Base-by-base conservation (phyloP, 306 rosid species). In the Rubus parviflorus region DNA sequence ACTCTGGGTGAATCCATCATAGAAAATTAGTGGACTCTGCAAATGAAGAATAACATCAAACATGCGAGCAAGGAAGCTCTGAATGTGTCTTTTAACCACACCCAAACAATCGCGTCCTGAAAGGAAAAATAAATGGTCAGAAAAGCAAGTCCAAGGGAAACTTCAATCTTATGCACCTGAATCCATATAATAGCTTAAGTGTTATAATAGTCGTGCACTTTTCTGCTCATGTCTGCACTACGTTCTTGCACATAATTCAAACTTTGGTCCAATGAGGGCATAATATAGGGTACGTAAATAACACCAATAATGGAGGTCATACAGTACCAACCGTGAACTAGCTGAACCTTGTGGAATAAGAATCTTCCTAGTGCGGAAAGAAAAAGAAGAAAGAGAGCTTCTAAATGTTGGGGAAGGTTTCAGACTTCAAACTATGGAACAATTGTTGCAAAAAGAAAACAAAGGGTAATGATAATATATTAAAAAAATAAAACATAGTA, bases 31-130 rank as follows among this genome's bases (percentile, higher is more conserved):
- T 4, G 89, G 95, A 88, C 83, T 85, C 82, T 83, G 92, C 81
- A 94, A 81, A 84, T 94, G 97, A 77, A 84, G 85, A 82, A 94
- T 88, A 54, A 94, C 82, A 83, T 83, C 90, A 87, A 87, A 90
- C 72, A 85, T 37, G 74, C 95, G 74, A 65, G 87, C 83, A 71
- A 89, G 79, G 48, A 89, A 80, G 80, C 90, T 82, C 84, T 85
- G 95, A 67, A 87, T 83, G 86, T 92, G 90, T 82, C 89, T 88
- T 85, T 90, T 92, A 79, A 94, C 88, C 84, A 90, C 86, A 84
- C 81, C 85, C 89, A 92, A 76, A 30, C 35, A 30, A 70, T 87
- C 92, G 80, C 83, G 88, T 79, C 93, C 97, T 94, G 81, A 52
- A 81, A 79, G 45, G 35, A 22, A 8, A 75, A 77, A 69, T 46